phyloP scores from a whole-genome alignment of 2,329 filamentous ascomycete species.

The Hymenoscyphus fraxineus region DNA sequence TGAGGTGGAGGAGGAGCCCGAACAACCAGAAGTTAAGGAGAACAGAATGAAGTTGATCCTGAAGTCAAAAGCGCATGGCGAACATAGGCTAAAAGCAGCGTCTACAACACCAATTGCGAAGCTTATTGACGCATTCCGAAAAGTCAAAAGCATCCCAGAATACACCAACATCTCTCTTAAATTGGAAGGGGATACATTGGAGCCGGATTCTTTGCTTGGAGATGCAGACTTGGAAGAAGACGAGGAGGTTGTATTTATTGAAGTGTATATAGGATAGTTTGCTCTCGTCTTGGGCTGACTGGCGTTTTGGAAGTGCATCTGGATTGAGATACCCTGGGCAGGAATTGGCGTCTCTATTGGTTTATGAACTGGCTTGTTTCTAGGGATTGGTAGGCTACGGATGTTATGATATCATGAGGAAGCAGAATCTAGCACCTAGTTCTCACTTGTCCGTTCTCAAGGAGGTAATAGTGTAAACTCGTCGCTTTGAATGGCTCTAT shows the following conservation, averaged over 20 bases:
- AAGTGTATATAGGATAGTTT: conserved; percentile 48
- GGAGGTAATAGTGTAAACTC: background rate
- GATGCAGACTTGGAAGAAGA: conserved; percentile 68
- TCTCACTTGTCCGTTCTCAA: background rate
- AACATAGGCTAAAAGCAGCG: conserved; percentile 49
- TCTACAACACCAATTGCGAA: conserved; percentile 57
- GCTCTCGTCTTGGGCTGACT: conserved; percentile 5
- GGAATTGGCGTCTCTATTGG: conserved; percentile 1
- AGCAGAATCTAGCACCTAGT: background rate
- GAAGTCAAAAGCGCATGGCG: conserved; percentile 48
- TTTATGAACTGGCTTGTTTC: background rate
- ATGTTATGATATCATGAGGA: background rate
- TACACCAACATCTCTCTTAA: conserved; percentile 56
- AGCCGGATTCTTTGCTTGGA: conserved; percentile 54
- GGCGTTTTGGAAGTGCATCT: conserved; percentile 15
- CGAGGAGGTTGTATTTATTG: conserved; percentile 47
- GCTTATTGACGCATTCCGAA: conserved; percentile 60
- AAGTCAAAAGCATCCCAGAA: conserved; percentile 46
- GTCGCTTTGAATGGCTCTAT: background rate
- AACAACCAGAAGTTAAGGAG: conserved; percentile 28
- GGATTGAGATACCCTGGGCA: conserved; percentile 23
- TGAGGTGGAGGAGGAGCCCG: conserved; percentile 25
- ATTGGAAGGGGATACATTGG: conserved; percentile 73
- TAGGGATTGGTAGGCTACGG: background rate
- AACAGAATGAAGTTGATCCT: conserved; percentile 49